Evolutionary conservation across 768 basidiomycete species (phyloP), one percentile per base, ranked within the genome.

Genomic region (Suillus placidus): DNA sequence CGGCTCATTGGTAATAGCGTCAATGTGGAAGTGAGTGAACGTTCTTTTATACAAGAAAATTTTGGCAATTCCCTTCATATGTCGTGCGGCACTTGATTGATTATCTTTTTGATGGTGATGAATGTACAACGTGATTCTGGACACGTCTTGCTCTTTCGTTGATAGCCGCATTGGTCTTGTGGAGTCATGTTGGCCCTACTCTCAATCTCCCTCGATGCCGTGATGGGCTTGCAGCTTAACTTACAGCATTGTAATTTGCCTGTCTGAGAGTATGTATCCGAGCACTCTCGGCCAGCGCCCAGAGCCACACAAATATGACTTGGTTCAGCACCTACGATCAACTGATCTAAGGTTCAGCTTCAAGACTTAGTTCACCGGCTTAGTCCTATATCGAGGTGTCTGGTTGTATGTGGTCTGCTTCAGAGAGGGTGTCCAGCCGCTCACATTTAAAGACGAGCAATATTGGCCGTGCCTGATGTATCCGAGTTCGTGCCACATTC

Each of bases 1-100:
- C 83, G 86, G 56, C 79, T 93, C 35, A 88, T 94, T 63, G 93
- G 93, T 20, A 94, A 94, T 74, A 93, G 92, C 64, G 87, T 94
- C 9, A 94, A 94, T 74, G 90, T 93, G 8, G 80, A 80, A 64
- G 92, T 93, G 51, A 65, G 73, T 57, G 38, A 20, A 26, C 3
- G 13, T 16, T 12, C n/a, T 2, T 51, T 61, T 49, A 8, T 16
- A 30, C 30, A 30, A 47, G 18, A 2, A 47, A 47, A 20, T 49
- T n/a, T 52, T 51, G 9, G 40, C 12, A 40, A 64, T 5, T 49
- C 8, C 40, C 20, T 18, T 10, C 60, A 77, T 60, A 76, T 76
- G 71, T 77, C 13, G 87, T 94, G 0, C 81, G 83, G 60, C 78
- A 80, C 66, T 78, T 93, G 61, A 82, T 93, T 49, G 74, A 81